A percentile compares a stretch with the other conserved stretches of the same genome.
phyloP scores from a whole-genome alignment of 176 grass and related monocot species.

The Oryza brachyantha region DNA sequence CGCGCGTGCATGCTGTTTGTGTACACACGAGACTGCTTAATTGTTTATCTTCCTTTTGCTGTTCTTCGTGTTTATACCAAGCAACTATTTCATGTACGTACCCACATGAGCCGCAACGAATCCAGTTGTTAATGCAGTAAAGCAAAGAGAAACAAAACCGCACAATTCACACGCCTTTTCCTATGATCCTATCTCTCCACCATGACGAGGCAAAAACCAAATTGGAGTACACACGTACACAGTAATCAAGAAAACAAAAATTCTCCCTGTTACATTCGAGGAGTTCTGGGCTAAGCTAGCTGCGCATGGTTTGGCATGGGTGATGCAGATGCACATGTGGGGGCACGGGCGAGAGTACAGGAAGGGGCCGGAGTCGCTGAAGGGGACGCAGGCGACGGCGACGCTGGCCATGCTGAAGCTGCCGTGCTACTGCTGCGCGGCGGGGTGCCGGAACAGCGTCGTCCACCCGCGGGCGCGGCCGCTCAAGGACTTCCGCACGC shows the following conservation, averaged over 20 bases:
- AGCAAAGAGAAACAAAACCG: neutral
- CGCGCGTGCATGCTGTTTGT: neutral
- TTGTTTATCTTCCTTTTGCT: neutral
- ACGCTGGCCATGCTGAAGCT: constrained; percentile 73
- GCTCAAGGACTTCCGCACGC: constrained; percentile 96
- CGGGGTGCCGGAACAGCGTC: constrained; percentile 81
- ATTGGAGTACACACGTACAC: neutral
- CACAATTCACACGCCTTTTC: constrained; percentile 32
- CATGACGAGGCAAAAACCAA: constrained; percentile 12
- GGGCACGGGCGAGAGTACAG: constrained; percentile 93
- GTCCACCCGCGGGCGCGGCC: constrained; percentile 67
- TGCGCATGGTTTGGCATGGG: neutral
- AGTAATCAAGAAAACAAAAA: constrained; percentile 2
- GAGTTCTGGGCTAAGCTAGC: neutral
- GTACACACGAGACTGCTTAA: neutral
- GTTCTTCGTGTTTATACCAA: constrained; percentile 8
- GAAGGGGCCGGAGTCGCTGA: constrained; percentile 85
- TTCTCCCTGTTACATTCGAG: neutral
- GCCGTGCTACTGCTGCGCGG: constrained; percentile 89
- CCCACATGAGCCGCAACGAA: constrained; percentile 5
- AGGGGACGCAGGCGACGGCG: constrained; percentile 51
- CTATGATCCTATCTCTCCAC: neutral
- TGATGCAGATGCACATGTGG: constrained; percentile 99
- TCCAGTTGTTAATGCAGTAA: neutral
- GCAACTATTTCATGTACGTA: constrained; percentile 30